Percentiles rank a stretch among this genome's conserved stretches.
Conservation (phyloP, 768 basidiomycete genomes). For the Macrolepiota fuliginosa region DNA sequence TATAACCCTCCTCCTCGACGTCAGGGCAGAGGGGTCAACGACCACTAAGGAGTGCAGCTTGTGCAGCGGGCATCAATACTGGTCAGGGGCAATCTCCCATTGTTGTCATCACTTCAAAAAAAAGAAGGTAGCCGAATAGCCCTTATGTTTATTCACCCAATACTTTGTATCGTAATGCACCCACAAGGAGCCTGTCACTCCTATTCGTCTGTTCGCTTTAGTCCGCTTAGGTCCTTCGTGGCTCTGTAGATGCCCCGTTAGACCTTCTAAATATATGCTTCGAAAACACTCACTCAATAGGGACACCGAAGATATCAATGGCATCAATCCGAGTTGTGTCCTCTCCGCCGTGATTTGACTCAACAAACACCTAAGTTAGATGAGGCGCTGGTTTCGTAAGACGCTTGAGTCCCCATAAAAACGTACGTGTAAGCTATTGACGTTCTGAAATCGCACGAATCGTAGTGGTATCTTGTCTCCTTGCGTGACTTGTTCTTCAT, state of each 20-base stretch:
- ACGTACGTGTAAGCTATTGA: conserved; percentile 60
- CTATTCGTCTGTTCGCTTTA: conserved; percentile 6
- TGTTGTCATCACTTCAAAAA: too few relatives aligned
- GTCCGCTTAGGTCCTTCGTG: conserved; percentile 6
- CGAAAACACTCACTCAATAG: conserved; percentile 42
- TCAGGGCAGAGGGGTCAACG: too few relatives aligned
- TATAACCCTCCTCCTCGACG: too few relatives aligned
- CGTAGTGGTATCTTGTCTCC: conserved; percentile 52
- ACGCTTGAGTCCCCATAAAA: not conserved
- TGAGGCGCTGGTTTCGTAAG: not conserved
- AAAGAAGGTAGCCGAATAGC: too few relatives aligned
- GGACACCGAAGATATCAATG: conserved; percentile 61
- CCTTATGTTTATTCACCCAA: too few relatives aligned
- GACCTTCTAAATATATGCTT: not conserved
- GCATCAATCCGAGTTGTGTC: conserved; percentile 68
- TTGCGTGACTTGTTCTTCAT: conserved; percentile 42
- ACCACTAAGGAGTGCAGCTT: too few relatives aligned
- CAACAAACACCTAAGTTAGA: conserved; percentile 49
- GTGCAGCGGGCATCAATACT: too few relatives aligned
- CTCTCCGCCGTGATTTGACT: conserved; percentile 56
- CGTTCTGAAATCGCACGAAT: conserved; percentile 68
- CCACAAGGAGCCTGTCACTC: too few relatives aligned
- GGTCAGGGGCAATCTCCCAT: too few relatives aligned
- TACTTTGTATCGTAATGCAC: too few relatives aligned
- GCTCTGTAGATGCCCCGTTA: not conserved